Evolutionary conservation across 345 rosid genomes (phyloP), one percentile per base, ranked within the genome.

Genomic region (Excoecaria agallocha): DNA sequence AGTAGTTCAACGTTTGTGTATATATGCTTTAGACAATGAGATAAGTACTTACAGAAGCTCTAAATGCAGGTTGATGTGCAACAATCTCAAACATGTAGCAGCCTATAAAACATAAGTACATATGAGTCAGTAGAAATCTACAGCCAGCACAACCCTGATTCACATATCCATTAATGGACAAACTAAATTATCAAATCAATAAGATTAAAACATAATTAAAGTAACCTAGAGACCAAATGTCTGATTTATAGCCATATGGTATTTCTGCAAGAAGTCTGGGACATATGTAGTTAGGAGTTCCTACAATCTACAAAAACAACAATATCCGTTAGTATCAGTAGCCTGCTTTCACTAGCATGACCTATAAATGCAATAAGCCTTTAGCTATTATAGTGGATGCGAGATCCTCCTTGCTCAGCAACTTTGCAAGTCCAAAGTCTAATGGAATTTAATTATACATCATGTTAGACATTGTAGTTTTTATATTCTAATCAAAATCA

Each of bases 211-310:
- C 8, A 72, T 6, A 70, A 49, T 54, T 19, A n/a, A 60, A 17
- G 38, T 38, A 37, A 86, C 89, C 90, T 78, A 87, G 65, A 38
- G 90, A 85, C 90, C 87, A 87, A 66, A 87, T 85, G 66, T 83
- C 90, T 1, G 90, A 85, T 67, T 87, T 87, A 72, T 85, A 87
- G 69, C 90, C 90, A 59, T 87, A 85, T 19, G 90, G 90, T 71
- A 87, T 82, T 51, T 87, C 85, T 10, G 87, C 90, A 71, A 87
- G 88, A 76, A 87, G 88, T 80, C 85, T 87, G 5, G 88, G 90
- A 70, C 88, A 87, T 87, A 87, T 85, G 72, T 87, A 85, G 67
- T 83, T 85, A 5, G 90, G 90, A 41, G 90, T 85, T 52, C 88
- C 88, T 15, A 83, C 90, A 80, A 87, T 75, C 88, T 87, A 71